Percentiles rank a stretch among this genome's conserved stretches.
phyloP scores from a whole-genome alignment of 208 protist genomes.

The Herpetomonas samuelpessoai region DNA sequence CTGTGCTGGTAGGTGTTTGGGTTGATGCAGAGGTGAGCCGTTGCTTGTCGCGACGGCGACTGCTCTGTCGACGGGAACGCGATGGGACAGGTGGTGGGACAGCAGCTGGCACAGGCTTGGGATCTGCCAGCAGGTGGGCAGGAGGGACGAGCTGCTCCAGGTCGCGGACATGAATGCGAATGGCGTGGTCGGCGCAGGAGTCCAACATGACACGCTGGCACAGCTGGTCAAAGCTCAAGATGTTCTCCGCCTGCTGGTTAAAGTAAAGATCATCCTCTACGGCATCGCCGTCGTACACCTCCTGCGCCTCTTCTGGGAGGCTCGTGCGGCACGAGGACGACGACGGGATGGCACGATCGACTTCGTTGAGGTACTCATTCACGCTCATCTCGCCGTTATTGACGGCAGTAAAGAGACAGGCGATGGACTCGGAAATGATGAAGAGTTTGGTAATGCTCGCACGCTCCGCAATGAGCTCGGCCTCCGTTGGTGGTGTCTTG shows the following conservation, averaged over 20 bases:
- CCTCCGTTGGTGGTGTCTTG: slow-evolving; percentile 24
- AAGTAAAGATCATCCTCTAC: background rate
- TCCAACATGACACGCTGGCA: slow-evolving; percentile 60
- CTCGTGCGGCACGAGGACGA: background rate
- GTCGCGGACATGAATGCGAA: slow-evolving; percentile 79
- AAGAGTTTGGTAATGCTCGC: slow-evolving; percentile 83
- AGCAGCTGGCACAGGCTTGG: background rate
- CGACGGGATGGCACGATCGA: slow-evolving; percentile 37
- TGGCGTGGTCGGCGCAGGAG: slow-evolving; percentile 54
- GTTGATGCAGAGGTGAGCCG: background rate
- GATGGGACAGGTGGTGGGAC: background rate
- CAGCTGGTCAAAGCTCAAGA: slow-evolving; percentile 16
- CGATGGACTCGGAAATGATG: slow-evolving; percentile 72
- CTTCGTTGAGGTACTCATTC: slow-evolving; percentile 52
- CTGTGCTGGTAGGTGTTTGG: too few species aligned
- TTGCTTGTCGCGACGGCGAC: background rate
- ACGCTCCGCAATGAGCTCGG: slow-evolving; percentile 58
- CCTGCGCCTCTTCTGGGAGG: background rate
- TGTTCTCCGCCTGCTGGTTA: background rate
- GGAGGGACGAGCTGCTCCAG: slow-evolving; percentile 81
- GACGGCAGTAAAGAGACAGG: slow-evolving; percentile 60
- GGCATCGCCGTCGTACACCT: background rate
- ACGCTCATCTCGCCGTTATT: slow-evolving; percentile 37
- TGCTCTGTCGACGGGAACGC: background rate
- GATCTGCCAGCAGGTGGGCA: slow-evolving; percentile 31